These are phyloP conservation scores for Botrytis tulipae DNA, from an alignment of 2,329 filamentous ascomycete genomes.

Conservation along the genomic window DNA sequence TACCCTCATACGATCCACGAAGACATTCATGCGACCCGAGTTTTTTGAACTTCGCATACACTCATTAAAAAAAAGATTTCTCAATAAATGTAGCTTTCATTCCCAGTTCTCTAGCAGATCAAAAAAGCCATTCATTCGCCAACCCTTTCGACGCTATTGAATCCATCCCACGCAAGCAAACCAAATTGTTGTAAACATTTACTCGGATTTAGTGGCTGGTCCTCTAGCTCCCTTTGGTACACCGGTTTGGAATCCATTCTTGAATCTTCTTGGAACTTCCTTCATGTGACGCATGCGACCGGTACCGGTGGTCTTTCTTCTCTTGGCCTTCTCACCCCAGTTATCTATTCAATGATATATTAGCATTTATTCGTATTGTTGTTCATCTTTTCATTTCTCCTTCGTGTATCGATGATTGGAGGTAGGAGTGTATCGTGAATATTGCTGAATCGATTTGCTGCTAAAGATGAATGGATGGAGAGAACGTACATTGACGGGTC, in stretches of 20 bases:
- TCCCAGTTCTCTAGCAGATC: slow-evolving; percentile 17
- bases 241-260: slow-evolving; percentile 96
- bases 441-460: slow-evolving; percentile 5
- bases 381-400: slow-evolving; percentile 49
- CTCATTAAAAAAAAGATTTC: slow-evolving; percentile 17
- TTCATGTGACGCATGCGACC: slow-evolving; percentile 96
- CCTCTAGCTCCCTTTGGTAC: slow-evolving; percentile 80
- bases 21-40: slow-evolving; percentile 14
- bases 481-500: slow-evolving; percentile 92
- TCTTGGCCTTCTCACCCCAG: slow-evolving; percentile 99
- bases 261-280: slow-evolving; percentile 87
- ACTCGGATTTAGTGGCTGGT: slow-evolving; percentile 44
- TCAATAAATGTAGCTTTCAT: slow-evolving; percentile 12
- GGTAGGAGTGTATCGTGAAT: neutral
- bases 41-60: slow-evolving; percentile 1
- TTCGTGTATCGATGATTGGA: neutral
- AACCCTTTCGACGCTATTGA: slow-evolving; percentile 33
- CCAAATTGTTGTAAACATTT: slow-evolving; percentile 33
- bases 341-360: slow-evolving; percentile 73
- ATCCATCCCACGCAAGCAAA: slow-evolving; percentile 36
- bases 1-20: neutral
- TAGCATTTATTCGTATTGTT: slow-evolving; percentile 65
- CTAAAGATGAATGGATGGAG: slow-evolving; percentile 24
- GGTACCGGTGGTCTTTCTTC: slow-evolving; percentile 98
- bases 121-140: slow-evolving; percentile 22